A percentile compares a stretch with the other conserved stretches of the same genome.
phyloP scores from a whole-genome alignment of 495 filamentous ascomycete species.

The Echria macrotheca region DNA sequence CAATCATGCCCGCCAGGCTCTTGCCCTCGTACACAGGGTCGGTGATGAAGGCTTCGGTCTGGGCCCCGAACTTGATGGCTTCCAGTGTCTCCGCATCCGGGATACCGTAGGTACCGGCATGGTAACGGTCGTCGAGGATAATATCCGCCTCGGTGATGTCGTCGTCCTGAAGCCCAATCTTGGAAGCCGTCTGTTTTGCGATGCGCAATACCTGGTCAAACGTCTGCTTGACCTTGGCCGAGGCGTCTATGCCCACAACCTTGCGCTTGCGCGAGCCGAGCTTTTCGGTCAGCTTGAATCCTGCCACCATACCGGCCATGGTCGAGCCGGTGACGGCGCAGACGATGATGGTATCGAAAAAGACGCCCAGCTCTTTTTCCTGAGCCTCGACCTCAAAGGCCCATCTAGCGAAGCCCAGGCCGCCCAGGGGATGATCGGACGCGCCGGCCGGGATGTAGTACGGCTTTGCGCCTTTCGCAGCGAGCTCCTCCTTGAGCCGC shows the following conservation, averaged over 20 bases:
- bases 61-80: conserved; percentile 56
- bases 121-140: conserved; percentile 55
- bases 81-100: conserved; percentile 52
- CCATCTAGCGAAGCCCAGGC: conserved; percentile 60
- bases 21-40: conserved; percentile 67
- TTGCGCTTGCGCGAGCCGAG: conserved; percentile 33
- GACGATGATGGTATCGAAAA: conserved; percentile 57
- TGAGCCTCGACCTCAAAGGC: conserved; percentile 56
- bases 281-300: conserved; percentile 53
- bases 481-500: conserved; percentile 41
- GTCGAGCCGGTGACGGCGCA: conserved; percentile 60
- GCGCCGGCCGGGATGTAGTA: conserved; percentile 64
- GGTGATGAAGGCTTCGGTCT: conserved; percentile 60
- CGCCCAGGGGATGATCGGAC: conserved; percentile 60
- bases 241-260: conserved; percentile 59
- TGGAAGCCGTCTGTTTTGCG: conserved; percentile 50
- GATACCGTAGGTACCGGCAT: conserved; percentile 56
- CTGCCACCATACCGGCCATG: conserved; percentile 58
- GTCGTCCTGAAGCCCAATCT: conserved; percentile 49
- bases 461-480: conserved; percentile 42
- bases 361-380: conserved; percentile 50
- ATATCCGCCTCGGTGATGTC: conserved; percentile 54
- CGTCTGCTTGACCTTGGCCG: conserved; percentile 51
- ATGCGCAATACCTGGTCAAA: conserved; percentile 55
- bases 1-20: conserved; percentile 60